Base-by-base conservation (phyloP, 2,329 filamentous ascomycete genomes). In the Alternaria solani region DNA sequence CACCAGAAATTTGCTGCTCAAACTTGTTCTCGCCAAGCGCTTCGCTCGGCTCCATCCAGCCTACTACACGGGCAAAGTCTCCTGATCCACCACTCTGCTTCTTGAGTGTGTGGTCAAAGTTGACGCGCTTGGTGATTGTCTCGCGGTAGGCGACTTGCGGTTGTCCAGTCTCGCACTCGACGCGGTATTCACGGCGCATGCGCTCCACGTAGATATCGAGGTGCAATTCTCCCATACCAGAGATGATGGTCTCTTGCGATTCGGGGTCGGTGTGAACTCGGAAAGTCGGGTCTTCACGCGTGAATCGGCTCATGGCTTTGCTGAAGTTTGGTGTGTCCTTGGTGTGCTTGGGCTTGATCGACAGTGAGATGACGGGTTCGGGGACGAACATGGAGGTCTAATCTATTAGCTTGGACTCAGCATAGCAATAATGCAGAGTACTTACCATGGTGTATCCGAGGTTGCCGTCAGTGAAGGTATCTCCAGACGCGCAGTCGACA, bases 231-330 rank as follows among this genome's bases (percentile, higher is more conserved):
- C 95, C 95, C 95, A 99, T 99, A 61, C 95, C 95, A 42, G 92
- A 96, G 75, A 99, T 98, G 75, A 99, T 96, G 48, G 94, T 98
- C 83, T 99, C 93, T 76, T 96, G 91, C 66, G 91, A 94, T 82
- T 99, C 95, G 16, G 88, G 81, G 75, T 99, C 95, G 72, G 97
- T 93, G 72, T 93, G 91, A 38, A 99, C 92, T 55, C 95, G 89
- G 88, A 99, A 99, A 12, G 95, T 99, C 4, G 95, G 95, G 74
- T 99, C 95, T 81, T 99, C 95, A 65, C 95, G 91, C 81, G 97
- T 94, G 87, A 99, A 99, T 70, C 95, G 92, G 79, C 94, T 95
- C 89, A 99, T 98, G 69, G 95, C 95, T 83, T 99, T 99, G 76
- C 90, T 94, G 86, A 99, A 99, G 83, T 96, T 95, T 77, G 92